Percentiles rank a stretch among this genome's conserved stretches.
phyloP scores from a whole-genome alignment of 2,329 filamentous ascomycete genomes.

The Beauveria bassiana region DNA sequence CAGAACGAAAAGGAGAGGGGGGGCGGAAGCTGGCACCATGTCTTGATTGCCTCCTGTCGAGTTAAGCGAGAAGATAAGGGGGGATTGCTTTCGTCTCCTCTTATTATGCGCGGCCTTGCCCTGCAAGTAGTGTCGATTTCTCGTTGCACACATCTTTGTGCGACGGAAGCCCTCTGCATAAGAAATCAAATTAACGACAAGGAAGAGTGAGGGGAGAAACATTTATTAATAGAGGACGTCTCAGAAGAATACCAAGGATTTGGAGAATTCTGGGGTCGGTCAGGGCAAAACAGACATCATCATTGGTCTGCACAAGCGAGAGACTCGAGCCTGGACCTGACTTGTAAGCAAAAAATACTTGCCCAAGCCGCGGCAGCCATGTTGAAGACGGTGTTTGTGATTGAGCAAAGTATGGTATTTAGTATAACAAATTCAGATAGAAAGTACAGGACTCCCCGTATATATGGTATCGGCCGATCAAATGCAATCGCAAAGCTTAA shows the following conservation, averaged over 20 bases:
- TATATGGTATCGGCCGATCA: neutral
- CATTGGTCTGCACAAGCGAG: too few species aligned
- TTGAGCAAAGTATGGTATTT: neutral
- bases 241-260: too few species aligned
- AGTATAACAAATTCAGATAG: neutral
- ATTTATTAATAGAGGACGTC: neutral
- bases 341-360: too few species aligned
- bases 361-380: too few species aligned
- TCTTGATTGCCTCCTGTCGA: too few species aligned
- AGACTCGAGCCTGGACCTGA: too few species aligned
- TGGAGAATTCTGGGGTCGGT: too few species aligned
- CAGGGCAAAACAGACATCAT: too few species aligned
- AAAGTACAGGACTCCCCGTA: neutral
- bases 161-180: neutral
- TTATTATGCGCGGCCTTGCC: neutral
- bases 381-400: too few species aligned
- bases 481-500: neutral
- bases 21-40: too few species aligned
- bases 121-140: neutral
- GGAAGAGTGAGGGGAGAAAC: neutral
- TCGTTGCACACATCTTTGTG: constrained; percentile 3
- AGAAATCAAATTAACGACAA: neutral
- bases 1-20: neutral
- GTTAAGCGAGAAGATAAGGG: neutral
- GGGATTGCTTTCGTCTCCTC: neutral